Base-by-base conservation (phyloP, 2,329 filamentous ascomycete species). In the Exophiala calicioides region DNA sequence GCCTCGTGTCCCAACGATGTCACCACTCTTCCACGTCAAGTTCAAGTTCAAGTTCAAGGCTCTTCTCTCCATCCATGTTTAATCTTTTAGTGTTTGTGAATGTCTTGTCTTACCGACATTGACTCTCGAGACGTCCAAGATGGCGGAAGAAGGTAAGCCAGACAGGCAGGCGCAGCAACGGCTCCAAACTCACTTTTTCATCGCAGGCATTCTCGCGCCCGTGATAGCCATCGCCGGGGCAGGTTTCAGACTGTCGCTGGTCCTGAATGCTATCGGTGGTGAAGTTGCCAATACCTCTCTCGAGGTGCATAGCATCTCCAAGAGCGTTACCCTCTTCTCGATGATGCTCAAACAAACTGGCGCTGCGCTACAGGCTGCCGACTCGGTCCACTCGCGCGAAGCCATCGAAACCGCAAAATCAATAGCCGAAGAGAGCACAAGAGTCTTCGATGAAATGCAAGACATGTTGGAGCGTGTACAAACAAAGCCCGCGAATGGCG, bases 251-350 rank as follows among this genome's bases (percentile, higher is more conserved):
- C 65, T 71, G 8, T 70, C 68, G 5, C 58, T 71, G 9, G 59
- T 70, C 13, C 58, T 72, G 4, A 71, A 71, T 52, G 68, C 67
- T 9, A 65, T 70, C n/a, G 66, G 63, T 37, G 66, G 65, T 47
- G 66, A 69, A 53, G 61, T 71, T 21, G 64, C 65, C 5, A 64
- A 63, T 47, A 65, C 64, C 4, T 63, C 65, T 12, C 58, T 67
- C 37, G 68, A 71, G 46, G 67, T 70, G 33, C 66, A 70, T 44
- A 65, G 61, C 48, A 70, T 72, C 38, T 67, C 68, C 9, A 70
- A 68, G 45, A 62, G 63, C 9, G 61, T 72, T 12, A 68, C 69
- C 12, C 60, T 70, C 5, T 71, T 69, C 40, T 63, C 68, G 4
- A 55, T 65, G 35, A 63, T 62, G 16, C 61, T 72, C 30, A 71